A percentile compares a stretch with the other conserved stretches of the same genome.
Conservation (phyloP, 179 eudicot genomes). For the Sideroxylon spinosum region DNA sequence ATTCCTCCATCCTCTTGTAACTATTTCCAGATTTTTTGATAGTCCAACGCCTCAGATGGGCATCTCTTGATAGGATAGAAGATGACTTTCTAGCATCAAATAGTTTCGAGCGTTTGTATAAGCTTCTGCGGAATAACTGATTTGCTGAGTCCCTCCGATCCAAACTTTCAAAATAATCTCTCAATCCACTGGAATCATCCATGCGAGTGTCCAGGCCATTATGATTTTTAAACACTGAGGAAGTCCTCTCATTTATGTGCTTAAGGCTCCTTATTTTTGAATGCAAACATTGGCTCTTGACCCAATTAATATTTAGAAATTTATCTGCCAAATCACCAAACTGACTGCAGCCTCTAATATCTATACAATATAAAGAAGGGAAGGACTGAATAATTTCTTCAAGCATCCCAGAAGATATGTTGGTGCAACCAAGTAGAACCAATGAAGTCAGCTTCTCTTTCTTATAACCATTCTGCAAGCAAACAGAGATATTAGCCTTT, state of each 20-base stretch:
- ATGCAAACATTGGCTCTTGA: constrained; percentile 34
- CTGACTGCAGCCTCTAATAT: constrained; percentile 90
- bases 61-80: constrained; percentile 77
- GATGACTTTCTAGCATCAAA: constrained; percentile 81
- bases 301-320: constrained; percentile 72
- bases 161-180: constrained; percentile 84
- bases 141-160: constrained; percentile 77
- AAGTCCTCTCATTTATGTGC: constrained; percentile 41
- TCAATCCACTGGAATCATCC: constrained; percentile 88
- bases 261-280: constrained; percentile 47
- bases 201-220: constrained; percentile 40
- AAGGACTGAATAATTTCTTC: constrained; percentile 69
- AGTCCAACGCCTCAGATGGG: constrained; percentile 82
- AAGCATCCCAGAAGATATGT: constrained; percentile 53
- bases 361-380: constrained; percentile 53
- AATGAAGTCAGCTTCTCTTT: constrained; percentile 62
- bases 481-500: constrained; percentile 11
- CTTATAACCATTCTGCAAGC: constrained; percentile 73
- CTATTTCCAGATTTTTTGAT: constrained; percentile 76
- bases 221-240: constrained; percentile 34
- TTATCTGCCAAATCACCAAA: constrained; percentile 59
- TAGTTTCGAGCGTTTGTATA: constrained; percentile 80
- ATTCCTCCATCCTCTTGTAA: constrained; percentile 76
- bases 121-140: constrained; percentile 68
- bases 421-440: constrained; percentile 72